Evolutionary conservation across 768 basidiomycete genomes (phyloP), one percentile per base, ranked within the genome.

Genomic region (Tylopilus subfusipes): DNA sequence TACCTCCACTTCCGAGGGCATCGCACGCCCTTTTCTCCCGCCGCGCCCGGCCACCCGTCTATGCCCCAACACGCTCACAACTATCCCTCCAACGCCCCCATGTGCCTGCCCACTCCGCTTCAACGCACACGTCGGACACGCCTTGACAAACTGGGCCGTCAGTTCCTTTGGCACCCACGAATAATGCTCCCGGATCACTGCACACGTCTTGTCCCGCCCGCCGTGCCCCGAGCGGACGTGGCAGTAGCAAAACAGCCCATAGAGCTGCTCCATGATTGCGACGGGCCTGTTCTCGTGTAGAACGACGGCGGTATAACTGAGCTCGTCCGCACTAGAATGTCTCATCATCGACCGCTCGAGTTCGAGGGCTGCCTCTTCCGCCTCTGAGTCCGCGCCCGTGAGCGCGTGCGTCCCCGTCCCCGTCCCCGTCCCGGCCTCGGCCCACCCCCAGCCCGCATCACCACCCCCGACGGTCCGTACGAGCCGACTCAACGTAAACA

Each of bases 91-190:
- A 63, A 62, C 62, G 34, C 38, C 38, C 3, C 65, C 61, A 39
- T 66, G 61, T n/a, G 69, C 70, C 21, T 70, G 65, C 42, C 74
- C 74, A 49, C 72, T 73, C 56, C 76, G 68, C 68, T 78, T 77
- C 48, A 67, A 73, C 54, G 69, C 77, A 61, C 91, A 93, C 9
- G 88, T 87, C 14, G 90, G 91, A 63, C 91, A 93, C 24, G 78
- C 78, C 68, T 83, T 84, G 70, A 92, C 84, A 64, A 90, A 93
- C 54, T 80, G 81, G 18, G 86, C 82, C 43, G 91, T 81, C 39
- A 93, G 82, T 63, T 89, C 86, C 71, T 92, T 93, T 16, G 91
- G 90, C 25, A 93, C 81, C 84, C 86, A 92, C 10, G 87, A 85
- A 68, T 90, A 93, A 61, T 81, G 79, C 55, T 81, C 73, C 45